Conservation (phyloP, 2,329 filamentous ascomycete species). For the Diaporthe helianthi region DNA sequence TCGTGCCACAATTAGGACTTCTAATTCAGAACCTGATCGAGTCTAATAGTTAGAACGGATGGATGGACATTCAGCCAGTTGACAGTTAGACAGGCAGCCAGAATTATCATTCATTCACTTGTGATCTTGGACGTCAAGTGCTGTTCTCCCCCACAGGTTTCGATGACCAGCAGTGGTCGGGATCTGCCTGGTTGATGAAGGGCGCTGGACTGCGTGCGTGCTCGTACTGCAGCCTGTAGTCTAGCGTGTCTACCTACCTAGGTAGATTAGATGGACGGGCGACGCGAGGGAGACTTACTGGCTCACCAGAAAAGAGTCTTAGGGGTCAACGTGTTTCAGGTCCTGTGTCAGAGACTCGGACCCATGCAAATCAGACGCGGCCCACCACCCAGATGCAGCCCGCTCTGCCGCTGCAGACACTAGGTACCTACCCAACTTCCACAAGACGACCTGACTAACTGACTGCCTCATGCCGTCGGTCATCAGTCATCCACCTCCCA, state of each 20-base stretch:
- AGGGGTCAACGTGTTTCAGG: constrained; percentile 28
- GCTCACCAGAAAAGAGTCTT: constrained; percentile 10
- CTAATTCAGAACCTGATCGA: neutral
- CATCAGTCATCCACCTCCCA: neutral
- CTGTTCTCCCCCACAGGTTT: neutral
- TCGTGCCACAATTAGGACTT: neutral
- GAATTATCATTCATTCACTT: neutral
- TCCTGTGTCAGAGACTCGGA: constrained; percentile 28
- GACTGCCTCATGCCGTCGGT: neutral
- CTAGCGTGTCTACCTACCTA: constrained; percentile 21
- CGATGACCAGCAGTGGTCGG: neutral
- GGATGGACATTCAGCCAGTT: too few relatives aligned
- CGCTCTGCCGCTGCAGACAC: too few relatives aligned
- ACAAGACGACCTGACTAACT: too few relatives aligned
- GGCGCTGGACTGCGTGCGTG: too few relatives aligned
- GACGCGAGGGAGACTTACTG: constrained; percentile 22
- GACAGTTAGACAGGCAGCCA: neutral
- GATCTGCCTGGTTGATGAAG: neutral
- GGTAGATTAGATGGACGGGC: constrained; percentile 21
- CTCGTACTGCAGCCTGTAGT: too few relatives aligned
- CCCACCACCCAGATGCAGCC: constrained; percentile 16
- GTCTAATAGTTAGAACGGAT: neutral
- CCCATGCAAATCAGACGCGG: constrained; percentile 25
- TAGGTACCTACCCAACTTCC: too few relatives aligned
- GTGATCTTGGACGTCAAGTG: neutral